phyloP scores from a whole-genome alignment of 495 filamentous ascomycete species.

The Aspergillus ostianus region DNA sequence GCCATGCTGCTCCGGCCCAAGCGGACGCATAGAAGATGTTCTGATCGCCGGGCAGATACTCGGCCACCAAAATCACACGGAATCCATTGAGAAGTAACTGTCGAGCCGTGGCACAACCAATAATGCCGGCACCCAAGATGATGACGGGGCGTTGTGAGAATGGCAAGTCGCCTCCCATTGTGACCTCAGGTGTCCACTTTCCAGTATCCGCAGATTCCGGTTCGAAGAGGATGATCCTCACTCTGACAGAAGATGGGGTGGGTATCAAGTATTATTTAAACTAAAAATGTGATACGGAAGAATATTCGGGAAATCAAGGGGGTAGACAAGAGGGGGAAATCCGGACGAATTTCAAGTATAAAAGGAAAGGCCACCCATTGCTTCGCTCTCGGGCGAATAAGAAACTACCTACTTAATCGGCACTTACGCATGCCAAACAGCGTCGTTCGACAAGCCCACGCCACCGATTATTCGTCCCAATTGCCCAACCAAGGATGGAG shows the following conservation, averaged over 20 bases:
- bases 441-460: neutral
- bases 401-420: neutral
- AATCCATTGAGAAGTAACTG: constrained; percentile 40
- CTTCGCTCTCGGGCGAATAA: neutral
- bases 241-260: neutral
- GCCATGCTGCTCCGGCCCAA: constrained; percentile 48
- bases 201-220: neutral
- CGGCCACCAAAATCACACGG: constrained; percentile 38
- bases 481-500: neutral
- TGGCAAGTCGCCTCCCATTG: constrained; percentile 29
- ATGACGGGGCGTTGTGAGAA: constrained; percentile 41
- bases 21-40: constrained; percentile 44
- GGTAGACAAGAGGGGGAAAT: neutral
- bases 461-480: neutral
- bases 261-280: too few species aligned
- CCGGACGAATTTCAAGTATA: neutral
- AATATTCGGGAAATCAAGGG: neutral
- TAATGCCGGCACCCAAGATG: constrained; percentile 44
- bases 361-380: neutral
- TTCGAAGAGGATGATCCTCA: neutral
- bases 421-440: neutral
- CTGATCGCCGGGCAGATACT: constrained; percentile 43
- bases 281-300: neutral
- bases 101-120: constrained; percentile 42
- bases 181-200: neutral